Evolutionary conservation across 495 filamentous ascomycete species (phyloP), one percentile per base, ranked within the genome.

Genomic region (Xylaria scruposa): DNA sequence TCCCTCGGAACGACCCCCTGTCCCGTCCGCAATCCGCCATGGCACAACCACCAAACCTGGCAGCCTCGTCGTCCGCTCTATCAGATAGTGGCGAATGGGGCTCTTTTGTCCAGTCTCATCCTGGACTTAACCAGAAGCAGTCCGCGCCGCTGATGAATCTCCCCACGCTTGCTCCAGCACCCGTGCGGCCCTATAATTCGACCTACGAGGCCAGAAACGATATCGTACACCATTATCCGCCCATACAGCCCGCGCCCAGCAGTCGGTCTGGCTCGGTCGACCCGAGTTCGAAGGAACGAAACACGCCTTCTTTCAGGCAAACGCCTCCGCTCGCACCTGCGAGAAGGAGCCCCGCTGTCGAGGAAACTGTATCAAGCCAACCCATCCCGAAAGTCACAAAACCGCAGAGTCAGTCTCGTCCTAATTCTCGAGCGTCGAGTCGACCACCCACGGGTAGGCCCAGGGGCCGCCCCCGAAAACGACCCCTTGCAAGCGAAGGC

Each of bases 1-100:
- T 90, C 66, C 83, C 90, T 63, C 93, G 94, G 76, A 75, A 53
- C 7, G 63, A 90, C 83, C 77, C 70, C 88, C 86, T 78, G 79
- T 88, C 64, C 69, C 75, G 74, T 17, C 81, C 82, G 36, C 79
- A 78, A 65, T 72, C 77, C 8, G 72, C 73, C 26, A 68, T 54
- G 31, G 59, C 73, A 19, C 77, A 77, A 40, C 74, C 73, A 59
- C 53, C 74, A 9, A 60, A 53, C 29, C 38, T 70, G 38, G 66
- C 68, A 74, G 59, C 77, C 73, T 73, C 73, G 47, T 77, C 71
- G 13, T 71, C 67, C 31, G 78, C 44, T 70, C 72, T 71, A 49
- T 74, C 73, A 60, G 84, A 85, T 65, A 64, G 82, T 74, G 66
- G 79, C 74, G 84, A 88, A 81, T 83, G 89, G 88, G 78, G 82